phyloP scores from a whole-genome alignment of 345 rosid genomes.

The Turnera subulata region DNA sequence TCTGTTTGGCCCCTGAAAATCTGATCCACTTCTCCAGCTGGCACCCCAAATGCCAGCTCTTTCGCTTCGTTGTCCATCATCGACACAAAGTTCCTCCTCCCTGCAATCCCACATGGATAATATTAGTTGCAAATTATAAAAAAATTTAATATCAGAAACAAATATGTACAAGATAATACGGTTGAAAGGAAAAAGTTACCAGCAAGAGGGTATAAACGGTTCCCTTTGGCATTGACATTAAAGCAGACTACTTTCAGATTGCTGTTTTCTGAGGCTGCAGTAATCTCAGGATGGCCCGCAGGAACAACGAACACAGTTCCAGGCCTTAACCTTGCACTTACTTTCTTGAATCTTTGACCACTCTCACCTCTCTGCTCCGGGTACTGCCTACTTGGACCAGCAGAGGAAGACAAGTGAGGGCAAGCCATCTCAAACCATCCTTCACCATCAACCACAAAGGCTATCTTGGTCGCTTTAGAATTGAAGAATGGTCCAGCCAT shows the following conservation, averaged over 20 bases:
- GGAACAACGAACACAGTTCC: conserved; percentile 19
- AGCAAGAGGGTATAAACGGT: conserved; percentile 14
- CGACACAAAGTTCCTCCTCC: conserved; percentile 11
- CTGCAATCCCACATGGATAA: too few relatives aligned
- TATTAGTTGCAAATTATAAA: too few relatives aligned
- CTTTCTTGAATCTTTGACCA: background rate
- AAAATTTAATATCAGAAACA: too few relatives aligned
- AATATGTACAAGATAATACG: too few relatives aligned
- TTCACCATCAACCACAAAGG: conserved; percentile 18
- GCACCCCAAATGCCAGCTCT: conserved; percentile 15
- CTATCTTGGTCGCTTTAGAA: conserved; percentile 20
- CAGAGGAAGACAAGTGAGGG: conserved; percentile 7
- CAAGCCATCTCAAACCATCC: conserved; percentile 30
- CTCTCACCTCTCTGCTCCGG: background rate
- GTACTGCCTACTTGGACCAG: background rate
- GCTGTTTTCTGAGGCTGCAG: conserved; percentile 12
- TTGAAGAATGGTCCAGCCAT: conserved; percentile 23
- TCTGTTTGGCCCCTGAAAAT: conserved; percentile 16
- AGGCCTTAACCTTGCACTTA: conserved; percentile 3
- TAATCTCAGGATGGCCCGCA: conserved; percentile 17
- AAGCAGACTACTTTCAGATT: conserved; percentile 17
- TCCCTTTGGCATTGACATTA: conserved; percentile 15
- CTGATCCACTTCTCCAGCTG: conserved; percentile 13
- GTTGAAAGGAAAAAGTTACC: background rate
- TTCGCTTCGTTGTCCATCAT: conserved; percentile 16